Conservation (phyloP, 768 basidiomycete genomes). For the Boletus reticulatus region DNA sequence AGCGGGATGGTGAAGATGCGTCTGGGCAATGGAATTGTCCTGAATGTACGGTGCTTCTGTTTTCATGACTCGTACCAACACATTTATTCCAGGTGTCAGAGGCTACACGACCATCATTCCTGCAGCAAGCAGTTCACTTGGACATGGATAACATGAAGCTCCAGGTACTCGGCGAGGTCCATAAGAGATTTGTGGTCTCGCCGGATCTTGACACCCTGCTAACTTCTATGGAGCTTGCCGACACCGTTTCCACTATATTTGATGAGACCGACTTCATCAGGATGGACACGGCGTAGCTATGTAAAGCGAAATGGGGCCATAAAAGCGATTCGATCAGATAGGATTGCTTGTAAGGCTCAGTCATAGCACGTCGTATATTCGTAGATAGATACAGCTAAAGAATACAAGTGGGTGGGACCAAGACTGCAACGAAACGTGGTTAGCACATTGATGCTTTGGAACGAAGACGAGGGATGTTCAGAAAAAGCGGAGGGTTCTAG, state of each 20-base stretch:
- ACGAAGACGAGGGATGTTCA: slow-evolving; percentile 27
- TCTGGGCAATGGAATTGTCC: slow-evolving; percentile 72
- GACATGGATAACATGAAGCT: slow-evolving; percentile 58
- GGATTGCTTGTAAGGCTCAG: background rate
- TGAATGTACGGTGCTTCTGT: slow-evolving; percentile 56
- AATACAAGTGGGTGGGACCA: background rate
- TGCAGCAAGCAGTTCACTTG: slow-evolving; percentile 81
- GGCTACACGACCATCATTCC: slow-evolving; percentile 82
- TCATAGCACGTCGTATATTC: background rate
- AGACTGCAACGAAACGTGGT: slow-evolving; percentile 27
- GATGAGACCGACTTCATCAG: slow-evolving; percentile 49
- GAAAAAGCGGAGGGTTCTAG: slow-evolving; percentile 43
- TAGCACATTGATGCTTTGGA: slow-evolving; percentile 1
- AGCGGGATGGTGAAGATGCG: slow-evolving; percentile 89
- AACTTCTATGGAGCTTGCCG: slow-evolving; percentile 56
- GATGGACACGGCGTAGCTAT: slow-evolving; percentile 42
- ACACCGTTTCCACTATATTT: slow-evolving; percentile 33
- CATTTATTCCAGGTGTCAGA: slow-evolving; percentile 59
- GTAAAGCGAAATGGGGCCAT: background rate
- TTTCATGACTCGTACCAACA: background rate
- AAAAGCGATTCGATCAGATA: too few species aligned
- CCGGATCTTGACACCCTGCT: slow-evolving; percentile 81
- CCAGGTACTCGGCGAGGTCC: slow-evolving; percentile 80
- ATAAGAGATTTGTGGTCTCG: slow-evolving; percentile 79
- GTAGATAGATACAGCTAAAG: background rate